Conservation (phyloP, 257 asterid species). For the Leonotis leonurus region DNA sequence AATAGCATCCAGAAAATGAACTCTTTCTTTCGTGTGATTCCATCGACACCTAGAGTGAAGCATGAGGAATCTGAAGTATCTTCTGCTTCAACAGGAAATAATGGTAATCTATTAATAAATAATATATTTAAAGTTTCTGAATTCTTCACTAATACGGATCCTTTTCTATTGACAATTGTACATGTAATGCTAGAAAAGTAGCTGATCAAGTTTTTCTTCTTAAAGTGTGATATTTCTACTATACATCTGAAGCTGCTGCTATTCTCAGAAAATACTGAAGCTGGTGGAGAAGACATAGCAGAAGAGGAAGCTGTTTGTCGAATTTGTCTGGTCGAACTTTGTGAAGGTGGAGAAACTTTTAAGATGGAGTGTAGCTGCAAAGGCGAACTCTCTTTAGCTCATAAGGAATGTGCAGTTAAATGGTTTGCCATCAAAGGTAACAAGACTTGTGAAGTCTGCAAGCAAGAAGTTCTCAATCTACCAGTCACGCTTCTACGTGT, state of each 20-base stretch:
- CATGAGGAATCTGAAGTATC: constrained; percentile 34
- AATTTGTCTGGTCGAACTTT: constrained; percentile 73
- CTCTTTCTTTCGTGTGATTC: constrained; percentile 80
- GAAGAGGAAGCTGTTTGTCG: constrained; percentile 94
- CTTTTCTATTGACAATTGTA: no score
- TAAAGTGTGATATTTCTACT: background rate
- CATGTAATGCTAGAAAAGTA: no score
- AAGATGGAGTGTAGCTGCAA: constrained; percentile 95
- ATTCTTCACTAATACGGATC: no score
- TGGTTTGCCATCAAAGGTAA: constrained; percentile 93
- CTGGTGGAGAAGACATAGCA: constrained; percentile 64
- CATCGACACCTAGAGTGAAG: constrained; percentile 58
- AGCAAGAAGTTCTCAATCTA: constrained; percentile 72
- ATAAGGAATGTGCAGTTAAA: constrained; percentile 83
- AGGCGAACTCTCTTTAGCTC: constrained; percentile 89
- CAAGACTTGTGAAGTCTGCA: constrained; percentile 90
- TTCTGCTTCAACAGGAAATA: constrained; percentile 21
- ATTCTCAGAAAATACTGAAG: constrained; percentile 46
- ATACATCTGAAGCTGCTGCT: background rate
- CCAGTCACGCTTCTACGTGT: constrained; percentile 79
- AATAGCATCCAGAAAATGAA: constrained; percentile 34
- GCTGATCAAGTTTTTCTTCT: no score
- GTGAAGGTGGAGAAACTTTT: constrained; percentile 92
- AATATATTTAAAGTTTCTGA: no score
- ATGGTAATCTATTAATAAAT: no score